A percentile compares a stretch with the other conserved stretches of the same genome.
phyloP scores from a whole-genome alignment of 768 basidiomycete genomes.

The Amanita polypyramis region DNA sequence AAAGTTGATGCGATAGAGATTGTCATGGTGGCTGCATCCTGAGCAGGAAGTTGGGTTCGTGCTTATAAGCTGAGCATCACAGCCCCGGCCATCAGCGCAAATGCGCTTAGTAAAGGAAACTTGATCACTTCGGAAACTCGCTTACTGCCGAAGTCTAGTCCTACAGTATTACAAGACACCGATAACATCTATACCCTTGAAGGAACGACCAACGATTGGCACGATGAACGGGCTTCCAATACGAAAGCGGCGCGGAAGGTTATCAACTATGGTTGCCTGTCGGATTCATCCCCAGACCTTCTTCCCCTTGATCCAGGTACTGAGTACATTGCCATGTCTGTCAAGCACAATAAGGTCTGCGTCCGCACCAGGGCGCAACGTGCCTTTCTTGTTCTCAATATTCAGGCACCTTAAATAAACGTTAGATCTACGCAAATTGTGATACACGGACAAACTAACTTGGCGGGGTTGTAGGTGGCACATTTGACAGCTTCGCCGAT shows the following conservation, averaged over 20 bases:
- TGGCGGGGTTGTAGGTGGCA: conserved; percentile 79
- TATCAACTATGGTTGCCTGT: background rate
- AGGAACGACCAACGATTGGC: too few relatives aligned
- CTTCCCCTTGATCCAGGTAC: conserved; percentile 71
- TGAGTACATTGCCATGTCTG: conserved; percentile 49
- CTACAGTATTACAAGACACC: too few relatives aligned
- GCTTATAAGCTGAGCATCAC: too few relatives aligned
- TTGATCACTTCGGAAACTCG: too few relatives aligned
- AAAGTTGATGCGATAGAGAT: conserved; percentile 11
- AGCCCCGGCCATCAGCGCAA: too few relatives aligned
- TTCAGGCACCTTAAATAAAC: conserved; percentile 51
- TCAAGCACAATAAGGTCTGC: conserved; percentile 79
- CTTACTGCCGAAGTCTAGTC: too few relatives aligned
- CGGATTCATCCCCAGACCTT: conserved; percentile 45
- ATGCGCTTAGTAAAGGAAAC: too few relatives aligned
- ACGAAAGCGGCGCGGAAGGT: too few relatives aligned
- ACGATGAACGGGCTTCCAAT: too few relatives aligned
- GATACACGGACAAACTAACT: conserved; percentile 26
- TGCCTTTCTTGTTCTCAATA: conserved; percentile 73
- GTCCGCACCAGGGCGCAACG: conserved; percentile 71
- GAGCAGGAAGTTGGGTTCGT: too few relatives aligned
- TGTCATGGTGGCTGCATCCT: background rate
- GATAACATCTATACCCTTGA: too few relatives aligned
- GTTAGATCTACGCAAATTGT: background rate
- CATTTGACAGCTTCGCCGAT: conserved; percentile 79